Conservation (phyloP, 2,329 filamentous ascomycete species). For the Fusarium incarnatum region DNA sequence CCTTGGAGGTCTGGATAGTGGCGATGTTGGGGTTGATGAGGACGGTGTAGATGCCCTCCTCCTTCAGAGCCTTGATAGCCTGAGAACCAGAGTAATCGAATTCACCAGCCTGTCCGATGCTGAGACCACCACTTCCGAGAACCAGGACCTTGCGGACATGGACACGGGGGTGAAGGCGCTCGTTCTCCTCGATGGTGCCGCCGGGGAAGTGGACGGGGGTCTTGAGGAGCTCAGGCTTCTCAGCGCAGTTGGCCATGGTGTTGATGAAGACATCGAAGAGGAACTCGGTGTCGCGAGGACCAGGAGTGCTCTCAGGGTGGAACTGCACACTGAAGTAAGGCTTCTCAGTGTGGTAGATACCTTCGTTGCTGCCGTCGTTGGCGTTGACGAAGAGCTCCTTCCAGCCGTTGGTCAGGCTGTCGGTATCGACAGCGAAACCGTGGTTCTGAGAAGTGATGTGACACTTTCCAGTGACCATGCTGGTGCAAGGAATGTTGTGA, state of each 20-base stretch:
- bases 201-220: constrained; percentile 88
- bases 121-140: constrained; percentile 92
- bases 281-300: constrained; percentile 94
- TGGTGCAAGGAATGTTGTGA: constrained; percentile 98
- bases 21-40: constrained; percentile 99
- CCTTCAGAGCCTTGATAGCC: constrained; percentile 97
- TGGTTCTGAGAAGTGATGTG: constrained; percentile 99
- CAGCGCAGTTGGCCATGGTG: constrained; percentile 79
- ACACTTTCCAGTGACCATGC: constrained; percentile 93
- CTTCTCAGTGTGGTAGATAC: constrained; percentile 85
- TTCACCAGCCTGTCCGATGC: constrained; percentile 97
- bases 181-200: constrained; percentile 82
- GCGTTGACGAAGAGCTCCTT: constrained; percentile 96
- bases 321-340: constrained; percentile 99
- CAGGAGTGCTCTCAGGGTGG: constrained; percentile 96
- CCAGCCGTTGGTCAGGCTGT: constrained; percentile 82
- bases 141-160: constrained; percentile 94
- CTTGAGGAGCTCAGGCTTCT: constrained; percentile 73
- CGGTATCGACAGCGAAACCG: constrained; percentile 90
- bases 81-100: constrained; percentile 99
- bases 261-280: constrained; percentile 97
- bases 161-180: constrained; percentile 79
- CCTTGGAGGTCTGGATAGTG: constrained; percentile 98
- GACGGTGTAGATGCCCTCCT: constrained; percentile 97
- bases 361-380: constrained; percentile 98